These are phyloP conservation scores for Paramecium octaurelia DNA, from an alignment of 73 alveolate genomes.

Conservation along the genomic window DNA sequence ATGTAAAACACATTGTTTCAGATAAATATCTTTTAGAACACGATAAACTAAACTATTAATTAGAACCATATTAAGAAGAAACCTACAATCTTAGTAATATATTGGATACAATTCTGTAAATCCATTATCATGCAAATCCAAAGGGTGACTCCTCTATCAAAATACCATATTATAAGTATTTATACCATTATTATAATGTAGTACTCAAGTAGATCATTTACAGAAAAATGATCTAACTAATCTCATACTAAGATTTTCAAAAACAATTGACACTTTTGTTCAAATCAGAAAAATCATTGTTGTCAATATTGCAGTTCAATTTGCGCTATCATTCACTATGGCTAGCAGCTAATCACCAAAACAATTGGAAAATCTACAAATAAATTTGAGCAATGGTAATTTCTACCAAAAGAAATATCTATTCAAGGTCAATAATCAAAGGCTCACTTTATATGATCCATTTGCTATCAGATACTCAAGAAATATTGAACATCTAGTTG, in stretches of 20 bases:
- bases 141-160: neutral
- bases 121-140: neutral
- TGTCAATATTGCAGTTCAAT: neutral
- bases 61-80: neutral
- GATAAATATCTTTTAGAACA: neutral
- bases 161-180: neutral
- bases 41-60: neutral
- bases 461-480: conserved; percentile 31
- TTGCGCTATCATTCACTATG: neutral
- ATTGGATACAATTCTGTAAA: neutral
- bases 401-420: neutral
- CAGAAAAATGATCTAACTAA: neutral
- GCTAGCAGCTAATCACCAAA: neutral
- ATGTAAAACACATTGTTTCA: neutral
- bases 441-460: neutral
- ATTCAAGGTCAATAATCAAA: neutral
- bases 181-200: neutral
- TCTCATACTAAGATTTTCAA: neutral
- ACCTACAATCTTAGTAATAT: neutral
- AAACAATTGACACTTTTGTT: neutral
- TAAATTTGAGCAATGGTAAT: conserved; percentile 23
- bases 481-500: neutral
- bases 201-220: neutral
- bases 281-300: neutral
- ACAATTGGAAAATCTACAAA: neutral